Conservation (phyloP, 768 basidiomycete genomes). For the Chalciporus piperatus region DNA sequence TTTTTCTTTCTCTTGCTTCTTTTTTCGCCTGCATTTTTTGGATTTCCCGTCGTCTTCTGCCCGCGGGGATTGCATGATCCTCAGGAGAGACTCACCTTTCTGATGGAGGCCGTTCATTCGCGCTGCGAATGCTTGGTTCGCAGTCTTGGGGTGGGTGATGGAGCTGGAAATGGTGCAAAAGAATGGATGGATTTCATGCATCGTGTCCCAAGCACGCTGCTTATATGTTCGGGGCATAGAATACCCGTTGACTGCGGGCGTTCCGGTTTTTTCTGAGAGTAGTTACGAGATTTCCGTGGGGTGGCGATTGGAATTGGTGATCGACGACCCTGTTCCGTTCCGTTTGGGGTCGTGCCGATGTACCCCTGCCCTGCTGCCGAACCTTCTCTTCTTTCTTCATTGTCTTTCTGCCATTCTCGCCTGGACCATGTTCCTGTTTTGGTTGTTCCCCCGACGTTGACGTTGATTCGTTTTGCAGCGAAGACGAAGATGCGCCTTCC, state of each 20-base stretch:
- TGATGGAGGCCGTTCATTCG: neutral
- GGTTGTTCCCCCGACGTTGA: neutral
- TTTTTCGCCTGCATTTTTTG: neutral
- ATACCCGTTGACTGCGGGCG: constrained; percentile 5
- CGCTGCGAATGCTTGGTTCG: neutral
- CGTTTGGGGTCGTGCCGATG: neutral
- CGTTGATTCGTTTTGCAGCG: constrained; percentile 36
- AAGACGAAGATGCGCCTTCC: constrained; percentile 73
- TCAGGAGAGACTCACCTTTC: constrained; percentile 3
- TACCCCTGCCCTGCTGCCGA: constrained; percentile 5
- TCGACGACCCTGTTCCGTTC: constrained; percentile 3
- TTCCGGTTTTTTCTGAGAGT: neutral
- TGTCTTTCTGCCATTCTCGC: neutral
- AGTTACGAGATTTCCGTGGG: constrained; percentile 5
- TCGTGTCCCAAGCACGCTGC: neutral
- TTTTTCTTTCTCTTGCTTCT: neutral
- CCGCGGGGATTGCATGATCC: neutral
- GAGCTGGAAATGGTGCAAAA: neutral
- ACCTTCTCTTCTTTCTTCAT: constrained; percentile 6
- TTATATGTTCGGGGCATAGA: constrained; percentile 12
- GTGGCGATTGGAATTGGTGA: neutral
- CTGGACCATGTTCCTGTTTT: constrained; percentile 1
- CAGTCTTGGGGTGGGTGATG: neutral
- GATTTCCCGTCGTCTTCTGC: neutral
- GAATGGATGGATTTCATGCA: neutral